phyloP scores from a whole-genome alignment of 768 basidiomycete species.

The Suillus weaverae region DNA sequence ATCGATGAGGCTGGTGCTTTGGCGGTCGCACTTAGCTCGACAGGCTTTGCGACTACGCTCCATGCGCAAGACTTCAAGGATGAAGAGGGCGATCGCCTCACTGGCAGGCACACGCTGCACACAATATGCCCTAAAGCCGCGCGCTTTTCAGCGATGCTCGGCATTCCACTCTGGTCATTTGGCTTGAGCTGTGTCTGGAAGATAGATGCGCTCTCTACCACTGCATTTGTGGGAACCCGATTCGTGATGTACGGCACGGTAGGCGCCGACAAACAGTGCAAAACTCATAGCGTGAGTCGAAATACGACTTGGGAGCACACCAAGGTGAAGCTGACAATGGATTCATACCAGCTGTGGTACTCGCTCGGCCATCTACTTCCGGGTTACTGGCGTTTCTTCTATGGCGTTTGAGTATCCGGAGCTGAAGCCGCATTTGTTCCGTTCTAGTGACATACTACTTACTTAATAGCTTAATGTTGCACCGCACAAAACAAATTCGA shows the following conservation, averaged over 20 bases:
- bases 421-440: background rate
- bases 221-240: constrained; percentile 35
- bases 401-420: constrained; percentile 11
- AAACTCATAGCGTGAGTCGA: constrained; percentile 36
- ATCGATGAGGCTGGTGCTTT: constrained; percentile 22
- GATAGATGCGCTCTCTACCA: constrained; percentile 25
- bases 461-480: too few relatives aligned
- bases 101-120: constrained; percentile 44
- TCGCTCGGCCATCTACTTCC: constrained; percentile 34
- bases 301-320: background rate
- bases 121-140: constrained; percentile 42
- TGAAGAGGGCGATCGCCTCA: constrained; percentile 38
- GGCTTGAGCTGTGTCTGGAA: constrained; percentile 38
- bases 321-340: background rate
- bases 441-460: background rate
- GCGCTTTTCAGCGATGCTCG: constrained; percentile 33
- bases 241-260: constrained; percentile 31
- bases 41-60: constrained; percentile 45
- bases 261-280: constrained; percentile 33
- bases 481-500: too few relatives aligned
- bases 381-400: constrained; percentile 37
- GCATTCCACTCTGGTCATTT: constrained; percentile 40
- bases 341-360: constrained; percentile 33
- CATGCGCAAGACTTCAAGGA: constrained; percentile 52
- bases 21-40: constrained; percentile 36